These are phyloP conservation scores for Aspergillus sp. DNA, from an alignment of 2,329 filamentous ascomycete genomes.

Conservation along the genomic window DNA sequence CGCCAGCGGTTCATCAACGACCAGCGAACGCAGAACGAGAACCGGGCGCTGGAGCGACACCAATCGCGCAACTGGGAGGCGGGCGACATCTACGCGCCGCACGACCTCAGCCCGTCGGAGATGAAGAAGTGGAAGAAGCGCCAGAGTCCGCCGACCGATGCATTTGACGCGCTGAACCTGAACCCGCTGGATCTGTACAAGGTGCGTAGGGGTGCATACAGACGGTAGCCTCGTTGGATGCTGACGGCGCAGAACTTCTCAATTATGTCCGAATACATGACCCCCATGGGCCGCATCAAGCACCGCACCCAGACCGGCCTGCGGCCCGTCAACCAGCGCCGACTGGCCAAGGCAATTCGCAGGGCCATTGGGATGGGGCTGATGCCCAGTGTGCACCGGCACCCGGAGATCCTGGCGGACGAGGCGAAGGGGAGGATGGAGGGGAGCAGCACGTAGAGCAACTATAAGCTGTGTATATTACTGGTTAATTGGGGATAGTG, in stretches of 20 bases:
- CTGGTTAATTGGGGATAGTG: no score
- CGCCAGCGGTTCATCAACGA: slow-evolving; percentile 27
- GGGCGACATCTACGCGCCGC: slow-evolving; percentile 84
- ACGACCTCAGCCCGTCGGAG: slow-evolving; percentile 71
- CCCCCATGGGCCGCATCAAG: slow-evolving; percentile 74
- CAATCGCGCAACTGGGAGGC: slow-evolving; percentile 58
- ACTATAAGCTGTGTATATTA: neutral
- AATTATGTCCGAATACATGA: slow-evolving; percentile 82
- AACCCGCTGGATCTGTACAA: slow-evolving; percentile 81
- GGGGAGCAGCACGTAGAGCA: slow-evolving; percentile 7
- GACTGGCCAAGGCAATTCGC: slow-evolving; percentile 84
- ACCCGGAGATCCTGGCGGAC: slow-evolving; percentile 65
- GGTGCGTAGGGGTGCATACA: slow-evolving; percentile 41
- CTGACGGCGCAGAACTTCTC: slow-evolving; percentile 65
- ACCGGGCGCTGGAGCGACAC: slow-evolving; percentile 29
- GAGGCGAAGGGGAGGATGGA: slow-evolving; percentile 23
- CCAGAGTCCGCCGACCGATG: slow-evolving; percentile 52
- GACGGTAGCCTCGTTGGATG: neutral
- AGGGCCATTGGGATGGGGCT: slow-evolving; percentile 81
- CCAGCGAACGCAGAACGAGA: slow-evolving; percentile 28
- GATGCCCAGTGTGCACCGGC: slow-evolving; percentile 81
- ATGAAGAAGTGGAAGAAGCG: slow-evolving; percentile 67
- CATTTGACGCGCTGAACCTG: slow-evolving; percentile 69
- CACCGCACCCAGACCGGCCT: slow-evolving; percentile 67
- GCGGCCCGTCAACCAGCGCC: slow-evolving; percentile 80